phyloP scores from a whole-genome alignment of 192 early-diverging fungal genomes.

The Backusella australiensis region DNA sequence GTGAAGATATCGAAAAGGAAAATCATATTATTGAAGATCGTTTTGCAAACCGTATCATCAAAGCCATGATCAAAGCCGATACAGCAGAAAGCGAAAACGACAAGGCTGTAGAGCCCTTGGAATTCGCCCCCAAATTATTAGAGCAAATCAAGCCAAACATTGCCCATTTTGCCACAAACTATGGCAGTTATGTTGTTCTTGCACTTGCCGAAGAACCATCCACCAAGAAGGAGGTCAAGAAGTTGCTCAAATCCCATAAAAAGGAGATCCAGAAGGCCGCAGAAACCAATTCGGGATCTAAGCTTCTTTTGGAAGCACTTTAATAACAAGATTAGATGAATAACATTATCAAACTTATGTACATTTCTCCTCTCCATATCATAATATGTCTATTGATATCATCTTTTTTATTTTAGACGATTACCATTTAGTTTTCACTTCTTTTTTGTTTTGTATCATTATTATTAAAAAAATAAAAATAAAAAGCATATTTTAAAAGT shows the following conservation, averaged over 20 bases:
- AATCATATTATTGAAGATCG: constrained; percentile 42
- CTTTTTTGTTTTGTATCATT: neutral
- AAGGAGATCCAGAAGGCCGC: constrained; percentile 47
- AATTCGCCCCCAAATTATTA: constrained; percentile 34
- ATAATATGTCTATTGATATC: constrained; percentile 2
- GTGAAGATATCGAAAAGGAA: constrained; percentile 35
- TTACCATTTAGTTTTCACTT: neutral
- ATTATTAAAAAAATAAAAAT: neutral
- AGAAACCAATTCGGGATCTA: constrained; percentile 25
- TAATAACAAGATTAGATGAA: constrained; percentile 1
- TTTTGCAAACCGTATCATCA: constrained; percentile 50
- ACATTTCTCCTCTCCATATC: neutral
- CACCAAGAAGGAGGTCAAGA: constrained; percentile 25
- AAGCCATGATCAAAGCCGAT: constrained; percentile 47
- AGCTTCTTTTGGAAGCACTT: constrained; percentile 21
- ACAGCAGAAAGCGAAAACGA: constrained; percentile 32
- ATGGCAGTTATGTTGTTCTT: constrained; percentile 39
- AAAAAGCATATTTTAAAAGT: neutral
- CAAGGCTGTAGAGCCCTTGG: constrained; percentile 32
- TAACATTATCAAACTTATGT: neutral
- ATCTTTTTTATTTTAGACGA: neutral
- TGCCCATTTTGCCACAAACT: constrained; percentile 36
- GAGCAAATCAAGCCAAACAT: constrained; percentile 29
- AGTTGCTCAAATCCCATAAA: constrained; percentile 56
- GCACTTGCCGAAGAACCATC: constrained; percentile 36